Evolutionary conservation across 345 rosid species (phyloP).

Genomic region (Mangifera indica): DNA sequence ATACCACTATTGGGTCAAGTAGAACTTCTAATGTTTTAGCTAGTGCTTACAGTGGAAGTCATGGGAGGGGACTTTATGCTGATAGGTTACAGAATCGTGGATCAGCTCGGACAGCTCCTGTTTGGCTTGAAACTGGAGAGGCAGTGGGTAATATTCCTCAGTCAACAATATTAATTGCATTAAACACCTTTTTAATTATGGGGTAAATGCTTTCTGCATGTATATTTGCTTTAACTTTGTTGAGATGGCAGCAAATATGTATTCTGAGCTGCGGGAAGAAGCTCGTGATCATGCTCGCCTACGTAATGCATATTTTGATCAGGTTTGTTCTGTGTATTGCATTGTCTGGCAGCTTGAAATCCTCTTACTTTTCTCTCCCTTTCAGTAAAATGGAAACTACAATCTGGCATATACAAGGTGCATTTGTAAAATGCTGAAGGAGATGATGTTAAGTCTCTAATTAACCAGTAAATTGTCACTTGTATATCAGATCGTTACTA

Average conservation of each 20-base stretch:
- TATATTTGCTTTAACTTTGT: constrained; percentile 45
- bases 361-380: neutral
- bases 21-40: constrained; percentile 58
- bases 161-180: constrained; percentile 29
- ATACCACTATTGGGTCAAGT: constrained; percentile 79
- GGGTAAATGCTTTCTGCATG: constrained; percentile 31
- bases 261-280: constrained; percentile 85
- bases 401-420: neutral
- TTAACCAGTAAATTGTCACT: neutral
- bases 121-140: constrained; percentile 99
- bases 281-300: constrained; percentile 91
- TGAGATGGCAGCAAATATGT: constrained; percentile 79
- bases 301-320: constrained; percentile 85
- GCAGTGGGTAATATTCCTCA: constrained; percentile 81
- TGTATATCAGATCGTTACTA: neutral
- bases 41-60: constrained; percentile 55
- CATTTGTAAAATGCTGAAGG: neutral
- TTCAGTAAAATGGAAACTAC: neutral
- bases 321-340: constrained; percentile 48
- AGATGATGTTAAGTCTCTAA: neutral
- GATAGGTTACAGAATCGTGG: constrained; percentile 67
- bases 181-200: constrained; percentile 25
- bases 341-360: neutral
- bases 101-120: constrained; percentile 72
- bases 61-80: constrained; percentile 59